These are phyloP conservation scores for Candida sanyaensis DNA, from an alignment of 1,139 yeast species.

Conservation along the genomic window DNA sequence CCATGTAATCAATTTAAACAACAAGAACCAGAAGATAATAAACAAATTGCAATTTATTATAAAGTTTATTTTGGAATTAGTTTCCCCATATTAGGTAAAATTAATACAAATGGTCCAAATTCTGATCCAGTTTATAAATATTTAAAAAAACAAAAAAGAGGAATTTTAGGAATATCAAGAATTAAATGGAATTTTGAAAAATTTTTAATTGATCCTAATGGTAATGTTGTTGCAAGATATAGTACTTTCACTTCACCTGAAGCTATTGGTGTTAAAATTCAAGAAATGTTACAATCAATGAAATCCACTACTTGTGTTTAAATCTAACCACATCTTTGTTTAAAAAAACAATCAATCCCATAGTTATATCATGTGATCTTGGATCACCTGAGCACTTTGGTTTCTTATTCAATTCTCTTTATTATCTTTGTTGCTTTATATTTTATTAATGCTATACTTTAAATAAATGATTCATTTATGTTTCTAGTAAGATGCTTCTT, in stretches of 20 bases:
- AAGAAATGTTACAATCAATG: constrained; percentile 31
- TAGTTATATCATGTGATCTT: too few relatives aligned
- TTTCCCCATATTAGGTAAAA: constrained; percentile 84
- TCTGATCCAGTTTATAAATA: constrained; percentile 80
- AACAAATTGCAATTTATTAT: constrained; percentile 44
- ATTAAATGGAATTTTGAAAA: constrained; percentile 56
- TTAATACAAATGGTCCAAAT: constrained; percentile 84
- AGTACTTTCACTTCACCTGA: constrained; percentile 45
- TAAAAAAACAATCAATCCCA: too few relatives aligned
- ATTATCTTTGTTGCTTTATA: too few relatives aligned
- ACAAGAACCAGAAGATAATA: constrained; percentile 47
- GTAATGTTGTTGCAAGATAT: constrained; percentile 47
- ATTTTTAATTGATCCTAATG: constrained; percentile 46
- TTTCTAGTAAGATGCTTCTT: too few relatives aligned
- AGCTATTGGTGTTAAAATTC: constrained; percentile 38
- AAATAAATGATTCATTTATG: too few relatives aligned
- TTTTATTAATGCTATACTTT: too few relatives aligned
- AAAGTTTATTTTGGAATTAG: constrained; percentile 55
- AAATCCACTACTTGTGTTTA: neutral
- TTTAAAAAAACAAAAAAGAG: constrained; percentile 59
- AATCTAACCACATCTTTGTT: neutral
- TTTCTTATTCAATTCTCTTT: too few relatives aligned
- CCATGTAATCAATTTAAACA: constrained; percentile 75
- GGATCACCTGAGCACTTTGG: too few relatives aligned
- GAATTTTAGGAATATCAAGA: constrained; percentile 45